Base-by-base conservation (phyloP, 352 stramenopile genomes). In the Phytopythium delawarense region DNA sequence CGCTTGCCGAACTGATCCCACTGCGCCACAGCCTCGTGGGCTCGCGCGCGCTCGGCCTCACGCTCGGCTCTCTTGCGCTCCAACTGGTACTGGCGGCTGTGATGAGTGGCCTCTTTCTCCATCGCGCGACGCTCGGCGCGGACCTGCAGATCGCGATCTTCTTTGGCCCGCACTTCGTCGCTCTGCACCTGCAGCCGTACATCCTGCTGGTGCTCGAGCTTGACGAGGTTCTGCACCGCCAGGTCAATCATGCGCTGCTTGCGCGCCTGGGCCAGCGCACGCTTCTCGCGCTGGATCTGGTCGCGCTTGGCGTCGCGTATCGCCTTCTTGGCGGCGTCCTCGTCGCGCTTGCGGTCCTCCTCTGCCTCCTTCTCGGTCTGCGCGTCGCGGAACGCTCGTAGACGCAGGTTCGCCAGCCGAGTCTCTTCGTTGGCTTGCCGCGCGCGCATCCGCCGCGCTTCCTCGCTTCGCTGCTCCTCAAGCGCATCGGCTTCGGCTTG, bases 211-310 rank as follows among this genome's bases (percentile, higher is more conserved):
- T 80, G 72, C 60, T 91, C 81, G 15, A 92, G 61, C 49, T 90
- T 79, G 32, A 91, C 59, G 25, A 95, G 61, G 51, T 91, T 89
- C 23, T 91, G 74, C 16, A 78, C 81, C 32, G 79, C 86, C 57
- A 91, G 69, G 52, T 95, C 82, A 49, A 95, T 92, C 86, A 95
- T 93, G 21, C 81, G 81, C 63, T 92, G 82, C 57, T 92, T 92
- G 50, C 82, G 70, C 37, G 81, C 71, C 39, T 89, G 78, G 0
- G 77, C 63, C 35, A 76, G 72, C 20, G 79, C 78, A 40, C 79
- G 75, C 54, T 92, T 92, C 39, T 86, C 70, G 4, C 67, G 66
- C 39, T 87, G 74, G 28, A 93, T 59, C 53, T 78, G 70, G 23
- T 91, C 71, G 11, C 85, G 80, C 59, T 89, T 89, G 12, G 75